Evolutionary conservation across 768 basidiomycete species (phyloP), one percentile per base, ranked within the genome.

Genomic region (Calocybe cyanea): DNA sequence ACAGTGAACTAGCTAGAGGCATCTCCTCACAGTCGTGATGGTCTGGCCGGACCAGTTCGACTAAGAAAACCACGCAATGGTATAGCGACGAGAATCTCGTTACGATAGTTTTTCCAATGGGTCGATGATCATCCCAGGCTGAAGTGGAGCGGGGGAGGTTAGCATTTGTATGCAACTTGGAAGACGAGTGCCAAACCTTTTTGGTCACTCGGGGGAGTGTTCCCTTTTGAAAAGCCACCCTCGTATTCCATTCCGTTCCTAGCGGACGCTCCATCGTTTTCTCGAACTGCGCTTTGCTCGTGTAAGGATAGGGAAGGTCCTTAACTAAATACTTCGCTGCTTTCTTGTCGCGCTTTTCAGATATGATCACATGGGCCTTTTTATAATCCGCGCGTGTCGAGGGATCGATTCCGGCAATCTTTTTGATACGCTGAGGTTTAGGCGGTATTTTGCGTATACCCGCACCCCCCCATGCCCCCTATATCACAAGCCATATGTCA

Each of bases 271-370:
- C 79, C 73, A 96, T 81, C 50, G 77, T 78, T 25, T 85, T 81
- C 66, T 96, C 93, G 58, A 87, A 97, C 69, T 97, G 96, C 3
- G 86, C 90, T 46, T 83, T 83, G 64, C 86, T 89, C 7, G 95
- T 97, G 61, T 92, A 98, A 2, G 95, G 96, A 65, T 87, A 87
- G 2, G 96, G 96, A 36, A 99, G 65, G 61, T 98, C 94, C 64
- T 87, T 88, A 44, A 92, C 82, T 49, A 83, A 74, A 63, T 94
- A 97, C 66, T 92, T 89, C 13, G 81, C 70, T 0, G 90, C 93
- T 63, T 96, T 96, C 69, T 91, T 92, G 69, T 98, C 95, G 48
- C 84, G 83, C 66, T 87, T 91, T 66, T 99, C 95, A 1, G 91
- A 92, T 57, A 99, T 89, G 70, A 99, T 96, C 59, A 98, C 80